Percentiles rank a stretch among this genome's conserved stretches.
Evolutionary conservation across 1,139 yeast genomes (phyloP).

Genomic region (Zygoascus hellenicus): DNA sequence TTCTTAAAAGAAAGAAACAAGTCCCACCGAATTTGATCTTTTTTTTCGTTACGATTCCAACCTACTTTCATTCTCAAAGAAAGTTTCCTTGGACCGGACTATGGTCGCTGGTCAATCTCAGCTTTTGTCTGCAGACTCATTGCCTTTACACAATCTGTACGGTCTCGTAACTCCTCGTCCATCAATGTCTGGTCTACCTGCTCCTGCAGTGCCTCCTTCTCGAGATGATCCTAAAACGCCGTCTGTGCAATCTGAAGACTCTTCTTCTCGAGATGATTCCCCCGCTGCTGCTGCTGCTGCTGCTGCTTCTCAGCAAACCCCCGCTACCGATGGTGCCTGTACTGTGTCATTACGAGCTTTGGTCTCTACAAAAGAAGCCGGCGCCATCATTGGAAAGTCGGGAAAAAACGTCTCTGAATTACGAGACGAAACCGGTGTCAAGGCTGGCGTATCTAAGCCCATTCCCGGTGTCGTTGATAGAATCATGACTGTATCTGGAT

Average conservation of each 20-base stretch:
- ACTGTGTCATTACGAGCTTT: constrained; percentile 48
- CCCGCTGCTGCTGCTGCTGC: background rate
- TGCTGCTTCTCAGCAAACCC: constrained; percentile 1
- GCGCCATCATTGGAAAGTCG: constrained; percentile 82
- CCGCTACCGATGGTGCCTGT: background rate
- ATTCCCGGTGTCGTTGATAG: constrained; percentile 81
- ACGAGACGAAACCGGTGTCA: constrained; percentile 71
- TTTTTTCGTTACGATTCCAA: too few relatives aligned
- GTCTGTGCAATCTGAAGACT: background rate
- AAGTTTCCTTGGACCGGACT: too few relatives aligned
- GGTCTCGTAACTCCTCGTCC: background rate
- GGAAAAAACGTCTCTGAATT: constrained; percentile 77
- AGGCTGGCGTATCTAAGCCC: constrained; percentile 84
- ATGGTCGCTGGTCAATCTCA: too few relatives aligned
- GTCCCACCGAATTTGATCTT: too few relatives aligned
- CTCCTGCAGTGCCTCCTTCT: background rate
- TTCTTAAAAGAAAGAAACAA: too few relatives aligned
- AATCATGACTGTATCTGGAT: constrained; percentile 74
- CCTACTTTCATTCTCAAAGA: too few relatives aligned
- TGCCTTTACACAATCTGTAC: too few relatives aligned
- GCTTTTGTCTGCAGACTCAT: too few relatives aligned
- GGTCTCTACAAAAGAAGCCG: constrained; percentile 84
- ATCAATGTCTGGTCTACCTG: background rate
- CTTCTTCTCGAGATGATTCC: background rate
- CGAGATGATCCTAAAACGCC: background rate